Conservation (phyloP, 169 alveolate species). For the Eimeria maxima region DNA sequence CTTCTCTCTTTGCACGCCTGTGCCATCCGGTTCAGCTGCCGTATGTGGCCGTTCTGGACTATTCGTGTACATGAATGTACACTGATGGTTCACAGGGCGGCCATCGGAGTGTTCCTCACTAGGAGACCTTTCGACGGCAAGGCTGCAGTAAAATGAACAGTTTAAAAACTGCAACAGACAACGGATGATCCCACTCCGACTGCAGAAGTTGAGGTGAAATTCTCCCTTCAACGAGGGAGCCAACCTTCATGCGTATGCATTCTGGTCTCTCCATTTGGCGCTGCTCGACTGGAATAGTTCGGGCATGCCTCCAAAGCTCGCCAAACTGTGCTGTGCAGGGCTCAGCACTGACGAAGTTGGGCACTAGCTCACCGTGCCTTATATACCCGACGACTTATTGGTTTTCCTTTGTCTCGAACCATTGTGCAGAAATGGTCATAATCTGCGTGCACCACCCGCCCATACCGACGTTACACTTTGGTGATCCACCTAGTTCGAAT, state of each 20-base stretch:
- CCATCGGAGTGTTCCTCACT: background rate
- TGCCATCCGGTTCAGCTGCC: background rate
- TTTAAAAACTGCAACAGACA: background rate
- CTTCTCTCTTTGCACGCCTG: background rate
- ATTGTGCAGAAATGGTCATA: conserved; percentile 1
- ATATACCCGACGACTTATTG: background rate
- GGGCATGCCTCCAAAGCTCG: no score
- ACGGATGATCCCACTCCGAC: background rate
- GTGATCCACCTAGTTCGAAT: background rate
- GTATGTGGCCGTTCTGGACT: background rate
- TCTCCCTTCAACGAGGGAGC: no score
- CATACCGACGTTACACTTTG: background rate
- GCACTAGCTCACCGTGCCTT: conserved; percentile 7
- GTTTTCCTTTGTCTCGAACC: conserved; percentile 41
- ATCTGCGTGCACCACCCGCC: background rate
- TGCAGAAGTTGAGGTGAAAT: no score
- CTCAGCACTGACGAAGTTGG: background rate
- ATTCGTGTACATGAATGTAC: background rate
- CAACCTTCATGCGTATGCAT: background rate
- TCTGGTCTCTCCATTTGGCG: background rate
- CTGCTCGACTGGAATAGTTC: background rate
- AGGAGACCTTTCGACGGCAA: background rate
- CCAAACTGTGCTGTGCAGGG: background rate
- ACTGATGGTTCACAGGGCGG: background rate
- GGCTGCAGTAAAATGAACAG: background rate